Percentiles rank a stretch among this genome's conserved stretches.
These are phyloP conservation scores for Alternaria sp. DNA, from an alignment of 2,329 filamentous ascomycete species.

Conservation along the genomic window DNA sequence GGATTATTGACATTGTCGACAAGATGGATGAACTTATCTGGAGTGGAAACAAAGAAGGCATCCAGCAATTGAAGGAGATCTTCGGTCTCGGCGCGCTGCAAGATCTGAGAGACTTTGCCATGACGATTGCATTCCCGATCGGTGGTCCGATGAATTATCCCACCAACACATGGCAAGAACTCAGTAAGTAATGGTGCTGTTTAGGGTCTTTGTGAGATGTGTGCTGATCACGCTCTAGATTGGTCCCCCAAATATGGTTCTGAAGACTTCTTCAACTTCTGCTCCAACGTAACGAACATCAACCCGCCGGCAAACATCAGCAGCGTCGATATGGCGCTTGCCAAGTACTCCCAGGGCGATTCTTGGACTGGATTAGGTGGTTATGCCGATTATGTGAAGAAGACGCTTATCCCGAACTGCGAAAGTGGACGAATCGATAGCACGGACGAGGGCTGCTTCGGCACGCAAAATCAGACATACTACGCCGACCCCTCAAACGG, in stretches of 20 bases:
- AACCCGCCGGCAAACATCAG: conserved; percentile 56
- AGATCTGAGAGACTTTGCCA: conserved; percentile 59
- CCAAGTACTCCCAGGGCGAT: conserved; percentile 60
- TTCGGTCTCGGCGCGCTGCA: conserved; percentile 59
- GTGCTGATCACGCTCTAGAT: conserved; percentile 18
- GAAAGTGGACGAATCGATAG: conserved; percentile 54
- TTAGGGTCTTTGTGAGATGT: background rate
- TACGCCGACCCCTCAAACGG: conserved; percentile 57
- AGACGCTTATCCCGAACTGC: conserved; percentile 56
- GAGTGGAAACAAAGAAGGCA: conserved; percentile 54
- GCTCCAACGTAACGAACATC: conserved; percentile 60
- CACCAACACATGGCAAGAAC: conserved; percentile 63
- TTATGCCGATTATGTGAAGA: conserved; percentile 63
- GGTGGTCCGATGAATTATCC: conserved; percentile 61
- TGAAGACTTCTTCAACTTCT: conserved; percentile 63
- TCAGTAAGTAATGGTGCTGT: conserved; percentile 38
- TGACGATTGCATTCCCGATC: conserved; percentile 59
- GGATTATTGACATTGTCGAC: conserved; percentile 60
- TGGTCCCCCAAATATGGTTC: conserved; percentile 56
- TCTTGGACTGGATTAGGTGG: conserved; percentile 62
- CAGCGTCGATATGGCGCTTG: conserved; percentile 56
- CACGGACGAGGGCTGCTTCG: conserved; percentile 56
- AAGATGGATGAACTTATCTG: conserved; percentile 60
- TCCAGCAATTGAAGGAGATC: conserved; percentile 58
- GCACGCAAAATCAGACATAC: conserved; percentile 54